These are phyloP conservation scores for Botrytis byssoidea DNA, from an alignment of 2,329 filamentous ascomycete genomes.

Conservation along the genomic window DNA sequence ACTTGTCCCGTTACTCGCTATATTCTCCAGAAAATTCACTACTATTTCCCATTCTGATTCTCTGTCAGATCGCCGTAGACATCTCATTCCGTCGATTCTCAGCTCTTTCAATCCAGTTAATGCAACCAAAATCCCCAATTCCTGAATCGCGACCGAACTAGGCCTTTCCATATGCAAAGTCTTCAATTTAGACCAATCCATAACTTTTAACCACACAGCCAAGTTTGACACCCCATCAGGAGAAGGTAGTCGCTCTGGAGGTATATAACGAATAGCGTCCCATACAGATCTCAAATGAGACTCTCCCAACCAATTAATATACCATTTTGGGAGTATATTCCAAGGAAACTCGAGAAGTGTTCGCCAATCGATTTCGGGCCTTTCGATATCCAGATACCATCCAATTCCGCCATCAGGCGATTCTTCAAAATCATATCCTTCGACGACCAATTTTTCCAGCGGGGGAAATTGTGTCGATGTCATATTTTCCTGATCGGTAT, in stretches of 20 bases:
- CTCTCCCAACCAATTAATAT: neutral
- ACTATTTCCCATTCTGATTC: neutral
- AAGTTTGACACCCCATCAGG: neutral
- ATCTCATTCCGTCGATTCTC: neutral
- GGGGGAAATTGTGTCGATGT: neutral
- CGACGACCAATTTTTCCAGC: neutral
- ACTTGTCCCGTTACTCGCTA: neutral
- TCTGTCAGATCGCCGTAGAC: neutral
- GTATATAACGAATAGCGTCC: neutral
- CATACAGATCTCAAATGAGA: neutral
- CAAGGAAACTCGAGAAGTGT: neutral
- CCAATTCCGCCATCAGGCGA: neutral
- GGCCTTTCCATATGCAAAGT: neutral
- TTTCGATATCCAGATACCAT: neutral
- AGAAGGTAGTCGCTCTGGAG: neutral
- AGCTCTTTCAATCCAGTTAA: neutral
- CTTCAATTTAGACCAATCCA: neutral
- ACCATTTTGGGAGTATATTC: neutral
- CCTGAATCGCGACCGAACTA: neutral
- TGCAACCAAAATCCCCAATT: neutral
- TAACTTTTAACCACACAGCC: neutral
- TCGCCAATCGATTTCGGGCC: neutral
- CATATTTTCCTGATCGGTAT: neutral
- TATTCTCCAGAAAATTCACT: neutral
- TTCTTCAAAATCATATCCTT: neutral